These are phyloP conservation scores for Aquilaria yunnanensis DNA, from an alignment of 345 rosid species.

Conservation along the genomic window DNA sequence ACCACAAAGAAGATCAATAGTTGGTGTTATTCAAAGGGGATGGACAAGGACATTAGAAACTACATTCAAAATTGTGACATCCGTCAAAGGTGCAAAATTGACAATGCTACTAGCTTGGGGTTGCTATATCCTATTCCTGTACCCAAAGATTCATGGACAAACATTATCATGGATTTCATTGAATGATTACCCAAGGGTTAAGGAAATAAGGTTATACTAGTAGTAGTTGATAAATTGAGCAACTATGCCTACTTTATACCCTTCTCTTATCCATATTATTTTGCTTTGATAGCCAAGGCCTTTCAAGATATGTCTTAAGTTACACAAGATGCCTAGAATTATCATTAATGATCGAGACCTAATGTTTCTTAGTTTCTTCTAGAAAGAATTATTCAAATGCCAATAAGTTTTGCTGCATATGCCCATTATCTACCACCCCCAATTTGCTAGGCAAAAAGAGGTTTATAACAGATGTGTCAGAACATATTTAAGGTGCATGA, in stretches of 20 bases:
- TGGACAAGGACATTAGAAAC: neutral
- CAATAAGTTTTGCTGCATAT: neutral
- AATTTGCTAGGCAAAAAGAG: neutral
- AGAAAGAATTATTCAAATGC: neutral
- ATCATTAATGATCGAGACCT: neutral
- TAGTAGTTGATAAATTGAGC: neutral
- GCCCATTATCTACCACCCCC: neutral
- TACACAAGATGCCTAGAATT: neutral
- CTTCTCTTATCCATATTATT: neutral
- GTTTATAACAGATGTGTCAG: neutral
- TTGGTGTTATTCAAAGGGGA: neutral
- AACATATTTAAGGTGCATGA: neutral
- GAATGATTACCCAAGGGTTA: no score
- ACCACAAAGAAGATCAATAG: neutral
- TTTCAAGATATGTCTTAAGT: neutral
- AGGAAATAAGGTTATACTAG: neutral
- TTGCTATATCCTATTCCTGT: neutral
- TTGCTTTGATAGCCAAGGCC: neutral
- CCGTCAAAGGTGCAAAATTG: no score
- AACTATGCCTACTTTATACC: neutral
- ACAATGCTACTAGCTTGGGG: neutral
- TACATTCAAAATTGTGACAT: no score
- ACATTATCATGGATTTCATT: slow-evolving; percentile 1
- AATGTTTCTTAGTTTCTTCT: neutral
- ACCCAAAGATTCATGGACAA: neutral